Evolutionary conservation across 2,329 filamentous ascomycete genomes (phyloP), one percentile per base, ranked within the genome.

Genomic region (Penicillium sclerotiorum): DNA sequence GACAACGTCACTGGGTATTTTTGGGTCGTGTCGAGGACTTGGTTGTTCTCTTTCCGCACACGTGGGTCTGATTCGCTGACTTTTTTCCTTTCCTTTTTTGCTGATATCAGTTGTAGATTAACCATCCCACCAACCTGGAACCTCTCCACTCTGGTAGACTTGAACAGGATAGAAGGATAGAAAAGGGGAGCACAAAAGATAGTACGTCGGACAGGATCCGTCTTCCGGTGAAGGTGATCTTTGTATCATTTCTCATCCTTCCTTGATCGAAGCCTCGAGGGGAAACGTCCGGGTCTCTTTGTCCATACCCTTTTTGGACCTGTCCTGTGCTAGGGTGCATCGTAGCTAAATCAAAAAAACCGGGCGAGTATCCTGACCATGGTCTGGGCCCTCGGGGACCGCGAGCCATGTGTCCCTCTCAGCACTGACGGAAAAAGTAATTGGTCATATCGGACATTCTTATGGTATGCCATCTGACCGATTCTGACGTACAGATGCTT

Each of bases 351-450:
- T 17, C 17, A 25, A 45, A 33, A 44, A 49, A 20, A 36, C 15
- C 35, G 33, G 40, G 43, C 40, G 39, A 51, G 40, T 8, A 23
- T 32, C n/a, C 27, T 32, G 27, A 8, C 15, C 9, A 43, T 36
- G 52, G 60, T 55, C 58, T 61, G 58, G 59, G 49, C 60, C 59
- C 53, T 49, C 40, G 42, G 49, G 53, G 54, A 53, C 58, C 58
- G 39, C 41, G 39, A 37, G 17, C 44, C 17, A 49, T 17, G 35
- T 43, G 40, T 43, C 27, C 17, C 27, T 15, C 13, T n/a, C n/a
- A n/a, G n/a, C n/a, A n/a, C n/a, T n/a, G n/a, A n/a, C n/a, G n/a
- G n/a, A n/a, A n/a, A n/a, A n/a, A n/a, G n/a, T n/a, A n/a, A n/a
- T n/a, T n/a, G n/a, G n/a, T n/a, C n/a, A n/a, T n/a, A n/a, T n/a